Percentiles rank a stretch among this genome's conserved stretches.
phyloP scores from a whole-genome alignment of 129 eudicot genomes.

The Artemisia tridentata region DNA sequence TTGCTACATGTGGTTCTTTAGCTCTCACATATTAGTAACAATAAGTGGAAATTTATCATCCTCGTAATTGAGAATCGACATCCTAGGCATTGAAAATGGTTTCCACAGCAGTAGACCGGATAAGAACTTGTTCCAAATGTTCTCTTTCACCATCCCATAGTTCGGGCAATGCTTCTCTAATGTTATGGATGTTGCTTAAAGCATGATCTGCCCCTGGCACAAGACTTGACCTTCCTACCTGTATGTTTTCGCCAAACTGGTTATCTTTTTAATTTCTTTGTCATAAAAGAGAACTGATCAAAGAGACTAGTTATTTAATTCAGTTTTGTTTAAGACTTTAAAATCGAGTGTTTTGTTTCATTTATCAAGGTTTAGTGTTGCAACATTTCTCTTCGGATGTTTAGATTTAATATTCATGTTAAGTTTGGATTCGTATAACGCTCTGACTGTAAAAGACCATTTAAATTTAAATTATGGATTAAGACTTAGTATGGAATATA shows the following conservation, averaged over 20 bases:
- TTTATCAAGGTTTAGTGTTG: background rate
- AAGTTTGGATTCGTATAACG: background rate
- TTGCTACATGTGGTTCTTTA: too few species aligned
- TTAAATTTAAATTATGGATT: background rate
- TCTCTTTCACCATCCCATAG: slow-evolving; percentile 65
- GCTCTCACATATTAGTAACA: slow-evolving; percentile 10
- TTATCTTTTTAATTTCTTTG: background rate
- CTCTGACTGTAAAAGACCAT: background rate
- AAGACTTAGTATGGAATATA: background rate
- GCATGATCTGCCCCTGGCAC: slow-evolving; percentile 90
- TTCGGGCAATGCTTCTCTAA: slow-evolving; percentile 80
- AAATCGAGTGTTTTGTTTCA: background rate
- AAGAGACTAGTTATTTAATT: background rate
- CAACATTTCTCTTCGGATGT: background rate
- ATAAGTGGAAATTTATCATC: slow-evolving; percentile 2
- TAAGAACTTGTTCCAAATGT: slow-evolving; percentile 41
- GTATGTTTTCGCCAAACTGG: slow-evolving; percentile 4
- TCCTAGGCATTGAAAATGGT: slow-evolving; percentile 60
- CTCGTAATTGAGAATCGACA: background rate
- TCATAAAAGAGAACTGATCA: background rate
- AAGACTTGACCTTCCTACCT: slow-evolving; percentile 81
- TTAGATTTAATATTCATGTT: background rate
- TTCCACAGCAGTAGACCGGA: slow-evolving; percentile 51
- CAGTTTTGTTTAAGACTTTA: background rate
- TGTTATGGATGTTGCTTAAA: slow-evolving; percentile 74